Evolutionary conservation across 208 protist species (phyloP).

Genomic region (Crithidia brevicula): DNA sequence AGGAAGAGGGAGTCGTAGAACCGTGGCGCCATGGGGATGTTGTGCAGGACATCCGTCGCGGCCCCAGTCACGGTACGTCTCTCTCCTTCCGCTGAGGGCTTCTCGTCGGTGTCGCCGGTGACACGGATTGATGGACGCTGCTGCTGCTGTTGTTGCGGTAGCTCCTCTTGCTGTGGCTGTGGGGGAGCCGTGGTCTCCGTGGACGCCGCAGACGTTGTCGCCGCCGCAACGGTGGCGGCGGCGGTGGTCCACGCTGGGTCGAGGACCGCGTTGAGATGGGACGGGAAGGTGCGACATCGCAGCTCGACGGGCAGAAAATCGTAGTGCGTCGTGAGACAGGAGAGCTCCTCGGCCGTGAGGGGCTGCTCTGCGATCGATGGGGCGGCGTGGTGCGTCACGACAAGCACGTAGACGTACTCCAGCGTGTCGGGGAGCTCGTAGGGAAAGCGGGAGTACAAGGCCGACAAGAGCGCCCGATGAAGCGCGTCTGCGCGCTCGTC

Average conservation of each 20-base stretch:
- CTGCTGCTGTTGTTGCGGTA: neutral
- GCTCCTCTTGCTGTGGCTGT: neutral
- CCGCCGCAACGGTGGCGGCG: neutral
- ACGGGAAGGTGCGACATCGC: constrained; percentile 62
- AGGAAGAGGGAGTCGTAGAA: constrained; percentile 72
- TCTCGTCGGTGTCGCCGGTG: constrained; percentile 1
- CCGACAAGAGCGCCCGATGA: constrained; percentile 61
- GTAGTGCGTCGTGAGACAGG: constrained; percentile 34
- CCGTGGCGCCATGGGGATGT: constrained; percentile 10
- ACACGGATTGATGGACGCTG: constrained; percentile 22
- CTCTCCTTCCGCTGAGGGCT: no score
- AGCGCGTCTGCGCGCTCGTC: constrained; percentile 56
- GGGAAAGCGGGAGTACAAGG: constrained; percentile 58
- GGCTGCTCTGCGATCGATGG: constrained; percentile 36
- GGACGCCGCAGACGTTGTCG: neutral
- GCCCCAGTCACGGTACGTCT: neutral
- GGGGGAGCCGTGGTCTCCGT: no score
- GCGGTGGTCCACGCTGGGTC: constrained; percentile 22
- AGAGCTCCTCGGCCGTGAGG: constrained; percentile 44
- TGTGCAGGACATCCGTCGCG: constrained; percentile 8
- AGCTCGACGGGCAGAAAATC: constrained; percentile 51
- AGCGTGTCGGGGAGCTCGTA: constrained; percentile 69
- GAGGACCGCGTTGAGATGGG: constrained; percentile 54
- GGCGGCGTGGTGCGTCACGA: constrained; percentile 55
- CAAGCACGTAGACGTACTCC: constrained; percentile 69